phyloP scores from a whole-genome alignment of 768 basidiomycete species.

The Phanerochaete carnosa region DNA sequence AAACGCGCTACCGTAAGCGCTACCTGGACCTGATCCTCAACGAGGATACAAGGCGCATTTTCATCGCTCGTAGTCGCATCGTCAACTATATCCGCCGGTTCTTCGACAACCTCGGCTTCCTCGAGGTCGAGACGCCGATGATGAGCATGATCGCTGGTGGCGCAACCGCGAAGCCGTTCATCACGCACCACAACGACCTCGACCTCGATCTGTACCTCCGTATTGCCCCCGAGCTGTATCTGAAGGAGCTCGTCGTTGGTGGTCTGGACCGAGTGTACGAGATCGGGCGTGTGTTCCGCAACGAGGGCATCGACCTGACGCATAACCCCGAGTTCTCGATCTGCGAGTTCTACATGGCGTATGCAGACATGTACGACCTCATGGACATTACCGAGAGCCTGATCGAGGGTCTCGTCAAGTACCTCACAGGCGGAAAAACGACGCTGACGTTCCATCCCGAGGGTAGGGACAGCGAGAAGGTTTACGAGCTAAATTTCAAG shows the following conservation, averaged over 20 bases:
- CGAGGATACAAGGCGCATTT: constrained; percentile 83
- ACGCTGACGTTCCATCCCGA: constrained; percentile 88
- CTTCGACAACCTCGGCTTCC: constrained; percentile 88
- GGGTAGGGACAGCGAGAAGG: constrained; percentile 78
- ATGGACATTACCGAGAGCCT: constrained; percentile 96
- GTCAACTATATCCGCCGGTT: constrained; percentile 92
- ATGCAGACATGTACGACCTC: constrained; percentile 97
- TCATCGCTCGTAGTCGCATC: constrained; percentile 84
- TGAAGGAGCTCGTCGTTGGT: constrained; percentile 96
- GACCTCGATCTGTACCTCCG: constrained; percentile 95
- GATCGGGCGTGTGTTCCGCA: constrained; percentile 96
- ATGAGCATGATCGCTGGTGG: constrained; percentile 96
- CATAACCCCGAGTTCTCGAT: constrained; percentile 99
- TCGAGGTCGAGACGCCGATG: constrained; percentile 99
- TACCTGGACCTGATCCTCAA: constrained; percentile 98
- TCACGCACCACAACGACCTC: constrained; percentile 99
- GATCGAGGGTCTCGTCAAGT: constrained; percentile 88
- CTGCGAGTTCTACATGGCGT: constrained; percentile 99
- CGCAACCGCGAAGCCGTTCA: constrained; percentile 97
- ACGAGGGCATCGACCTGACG: constrained; percentile 97
- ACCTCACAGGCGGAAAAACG: constrained; percentile 76
- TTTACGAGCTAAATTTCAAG: constrained; percentile 80
- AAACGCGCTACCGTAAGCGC: constrained; percentile 96
- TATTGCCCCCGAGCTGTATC: constrained; percentile 95
- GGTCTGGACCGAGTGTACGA: constrained; percentile 98